These are phyloP conservation scores for Castanopsis chinensis DNA, from an alignment of 306 rosid genomes.

Conservation along the genomic window DNA sequence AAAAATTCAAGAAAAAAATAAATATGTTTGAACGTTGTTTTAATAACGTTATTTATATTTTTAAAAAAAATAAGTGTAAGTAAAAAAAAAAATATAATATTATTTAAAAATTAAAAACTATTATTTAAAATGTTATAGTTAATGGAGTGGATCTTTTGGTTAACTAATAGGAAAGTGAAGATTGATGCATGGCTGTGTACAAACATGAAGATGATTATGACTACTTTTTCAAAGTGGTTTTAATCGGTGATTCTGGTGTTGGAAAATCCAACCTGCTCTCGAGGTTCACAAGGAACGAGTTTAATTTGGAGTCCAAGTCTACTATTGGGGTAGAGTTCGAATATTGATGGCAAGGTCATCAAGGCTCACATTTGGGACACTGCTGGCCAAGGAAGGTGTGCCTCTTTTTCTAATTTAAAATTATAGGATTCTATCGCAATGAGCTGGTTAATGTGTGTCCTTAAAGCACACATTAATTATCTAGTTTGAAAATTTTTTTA, in stretches of 20 bases:
- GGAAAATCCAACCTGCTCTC: constrained; percentile 80
- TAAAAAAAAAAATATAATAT: too few species aligned
- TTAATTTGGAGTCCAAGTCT: constrained; percentile 79
- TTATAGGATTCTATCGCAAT: neutral
- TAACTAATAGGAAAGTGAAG: neutral
- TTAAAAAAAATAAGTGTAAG: too few species aligned
- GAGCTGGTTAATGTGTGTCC: too few species aligned
- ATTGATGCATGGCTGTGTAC: constrained; percentile 52
- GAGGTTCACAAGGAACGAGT: constrained; percentile 79
- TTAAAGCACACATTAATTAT: too few species aligned
- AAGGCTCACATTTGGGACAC: constrained; percentile 96
- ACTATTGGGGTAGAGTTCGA: constrained; percentile 81
- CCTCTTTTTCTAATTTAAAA: neutral
- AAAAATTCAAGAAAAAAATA: too few species aligned
- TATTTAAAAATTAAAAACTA: too few species aligned
- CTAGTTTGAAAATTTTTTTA: too few species aligned
- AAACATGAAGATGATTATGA: constrained; percentile 70
- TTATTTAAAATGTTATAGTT: too few species aligned
- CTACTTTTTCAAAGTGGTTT: constrained; percentile 71
- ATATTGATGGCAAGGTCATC: constrained; percentile 60
- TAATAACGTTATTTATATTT: too few species aligned
- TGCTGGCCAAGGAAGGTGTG: constrained; percentile 83
- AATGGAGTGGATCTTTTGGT: too few species aligned
- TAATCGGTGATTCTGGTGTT: constrained; percentile 82
- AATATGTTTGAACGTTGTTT: too few species aligned